phyloP scores from a whole-genome alignment of 768 basidiomycete genomes.

The Tephrocybe sp. region DNA sequence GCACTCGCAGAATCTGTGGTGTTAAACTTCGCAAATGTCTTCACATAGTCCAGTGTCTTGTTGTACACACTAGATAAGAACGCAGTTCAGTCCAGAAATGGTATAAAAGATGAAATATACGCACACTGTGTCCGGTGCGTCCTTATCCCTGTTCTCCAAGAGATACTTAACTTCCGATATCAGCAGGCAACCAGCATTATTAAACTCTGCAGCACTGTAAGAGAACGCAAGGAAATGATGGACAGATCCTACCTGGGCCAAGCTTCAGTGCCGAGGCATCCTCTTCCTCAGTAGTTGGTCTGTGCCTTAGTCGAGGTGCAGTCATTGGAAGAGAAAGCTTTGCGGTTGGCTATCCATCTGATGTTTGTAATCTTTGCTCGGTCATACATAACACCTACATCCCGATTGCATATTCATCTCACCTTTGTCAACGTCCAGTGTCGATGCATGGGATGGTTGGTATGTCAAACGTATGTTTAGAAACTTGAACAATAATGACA shows the following conservation, averaged over 20 bases:
- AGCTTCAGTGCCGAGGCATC: slow-evolving; percentile 85
- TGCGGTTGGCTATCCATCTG: too few species aligned
- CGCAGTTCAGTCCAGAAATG: neutral
- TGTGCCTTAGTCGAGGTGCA: slow-evolving; percentile 62
- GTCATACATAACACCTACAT: too few species aligned
- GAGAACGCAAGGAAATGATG: neutral
- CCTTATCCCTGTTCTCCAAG: slow-evolving; percentile 83
- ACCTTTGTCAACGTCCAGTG: too few species aligned
- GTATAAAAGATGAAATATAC: slow-evolving; percentile 21
- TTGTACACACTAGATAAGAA: slow-evolving; percentile 70
- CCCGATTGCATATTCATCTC: too few species aligned
- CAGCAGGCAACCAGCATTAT: slow-evolving; percentile 86
- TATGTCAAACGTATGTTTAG: too few species aligned
- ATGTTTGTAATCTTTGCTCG: too few species aligned
- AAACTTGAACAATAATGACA: slow-evolving; percentile 1
- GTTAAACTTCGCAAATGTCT: slow-evolving; percentile 87
- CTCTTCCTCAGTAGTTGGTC: slow-evolving; percentile 71
- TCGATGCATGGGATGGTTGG: too few species aligned
- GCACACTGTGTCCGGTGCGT: slow-evolving; percentile 84
- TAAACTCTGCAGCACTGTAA: slow-evolving; percentile 59
- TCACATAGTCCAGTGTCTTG: slow-evolving; percentile 90
- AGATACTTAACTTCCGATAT: slow-evolving; percentile 93
- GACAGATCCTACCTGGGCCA: slow-evolving; percentile 51
- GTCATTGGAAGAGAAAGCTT: slow-evolving; percentile 36
- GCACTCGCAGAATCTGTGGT: slow-evolving; percentile 81